These are phyloP conservation scores for Rhynchosporium agropyri DNA, from an alignment of 2,329 filamentous ascomycete species.

Conservation along the genomic window DNA sequence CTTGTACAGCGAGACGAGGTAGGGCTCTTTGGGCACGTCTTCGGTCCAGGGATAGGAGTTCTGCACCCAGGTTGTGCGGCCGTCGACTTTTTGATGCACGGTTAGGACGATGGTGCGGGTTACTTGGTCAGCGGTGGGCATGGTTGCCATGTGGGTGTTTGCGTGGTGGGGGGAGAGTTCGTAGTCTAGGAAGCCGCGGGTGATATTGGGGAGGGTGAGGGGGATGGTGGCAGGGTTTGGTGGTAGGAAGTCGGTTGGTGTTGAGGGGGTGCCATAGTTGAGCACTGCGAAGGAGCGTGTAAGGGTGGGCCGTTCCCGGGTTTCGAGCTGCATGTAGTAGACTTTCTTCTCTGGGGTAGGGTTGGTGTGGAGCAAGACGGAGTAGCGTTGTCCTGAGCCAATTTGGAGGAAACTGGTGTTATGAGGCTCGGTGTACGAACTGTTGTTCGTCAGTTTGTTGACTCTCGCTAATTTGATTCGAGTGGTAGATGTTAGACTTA, in stretches of 20 bases:
- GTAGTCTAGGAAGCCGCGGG: conserved; percentile 42
- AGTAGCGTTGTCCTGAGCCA: conserved; percentile 53
- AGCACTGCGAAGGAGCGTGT: conserved; percentile 48
- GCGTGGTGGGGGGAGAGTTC: conserved; percentile 38
- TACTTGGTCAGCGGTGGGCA: conserved; percentile 42
- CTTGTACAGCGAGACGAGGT: conserved; percentile 51
- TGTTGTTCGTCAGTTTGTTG: conserved; percentile 20
- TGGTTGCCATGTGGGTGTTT: conserved; percentile 26
- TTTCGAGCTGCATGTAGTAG: conserved; percentile 50
- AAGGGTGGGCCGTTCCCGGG: conserved; percentile 46
- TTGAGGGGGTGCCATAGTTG: conserved; percentile 40
- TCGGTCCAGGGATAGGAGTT: conserved; percentile 45
- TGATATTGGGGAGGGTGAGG: conserved; percentile 35
- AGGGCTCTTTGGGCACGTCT: conserved; percentile 43
- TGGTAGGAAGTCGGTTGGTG: conserved; percentile 27
- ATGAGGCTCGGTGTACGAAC: conserved; percentile 46
- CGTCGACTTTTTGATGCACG: conserved; percentile 35
- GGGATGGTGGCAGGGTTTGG: conserved; percentile 26
- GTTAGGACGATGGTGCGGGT: conserved; percentile 45
- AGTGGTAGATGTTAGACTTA: conserved; percentile 38
- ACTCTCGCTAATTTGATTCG: conserved; percentile 19
- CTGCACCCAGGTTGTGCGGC: conserved; percentile 36
- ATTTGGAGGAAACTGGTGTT: conserved; percentile 50
- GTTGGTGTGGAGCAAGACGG: conserved; percentile 51
- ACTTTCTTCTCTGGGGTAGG: conserved; percentile 40